These are phyloP conservation scores for Rosellinia necatrix DNA, from an alignment of 2,329 filamentous ascomycete species.

Conservation along the genomic window DNA sequence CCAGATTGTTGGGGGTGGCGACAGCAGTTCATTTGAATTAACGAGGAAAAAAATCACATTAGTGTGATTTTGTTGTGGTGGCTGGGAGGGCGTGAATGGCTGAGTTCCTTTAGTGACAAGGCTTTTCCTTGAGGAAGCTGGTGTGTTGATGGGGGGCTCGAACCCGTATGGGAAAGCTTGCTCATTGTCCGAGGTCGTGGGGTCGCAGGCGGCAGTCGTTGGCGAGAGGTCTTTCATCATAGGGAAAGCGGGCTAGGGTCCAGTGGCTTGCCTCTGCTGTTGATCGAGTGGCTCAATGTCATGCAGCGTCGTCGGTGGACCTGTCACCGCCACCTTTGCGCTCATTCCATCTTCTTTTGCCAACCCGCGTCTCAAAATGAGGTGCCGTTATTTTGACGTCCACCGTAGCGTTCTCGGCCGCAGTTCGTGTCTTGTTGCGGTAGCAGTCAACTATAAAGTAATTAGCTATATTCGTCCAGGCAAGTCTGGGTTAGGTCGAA, in stretches of 20 bases:
- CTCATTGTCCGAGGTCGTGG: no score
- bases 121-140: no score
- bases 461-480: conserved; percentile 24
- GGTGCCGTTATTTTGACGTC: conserved; percentile 75
- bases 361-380: conserved; percentile 86
- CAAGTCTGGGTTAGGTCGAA: conserved; percentile 42
- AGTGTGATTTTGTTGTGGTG: no score
- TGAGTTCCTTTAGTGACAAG: no score
- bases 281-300: background rate
- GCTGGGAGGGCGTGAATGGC: no score
- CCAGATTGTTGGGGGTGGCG: no score
- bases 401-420: conserved; percentile 75
- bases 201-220: no score
- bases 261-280: background rate
- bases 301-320: conserved; percentile 38
- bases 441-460: conserved; percentile 83
- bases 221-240: no score
- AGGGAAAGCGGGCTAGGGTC: background rate
- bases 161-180: no score
- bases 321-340: conserved; percentile 50
- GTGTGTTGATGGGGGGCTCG: no score
- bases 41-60: no score
- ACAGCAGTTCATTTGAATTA: no score
- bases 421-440: conserved; percentile 59
- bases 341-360: conserved; percentile 77